Evolutionary conservation across 139 green algal species (phyloP).

Genomic region (Coccomyxa sp.): DNA sequence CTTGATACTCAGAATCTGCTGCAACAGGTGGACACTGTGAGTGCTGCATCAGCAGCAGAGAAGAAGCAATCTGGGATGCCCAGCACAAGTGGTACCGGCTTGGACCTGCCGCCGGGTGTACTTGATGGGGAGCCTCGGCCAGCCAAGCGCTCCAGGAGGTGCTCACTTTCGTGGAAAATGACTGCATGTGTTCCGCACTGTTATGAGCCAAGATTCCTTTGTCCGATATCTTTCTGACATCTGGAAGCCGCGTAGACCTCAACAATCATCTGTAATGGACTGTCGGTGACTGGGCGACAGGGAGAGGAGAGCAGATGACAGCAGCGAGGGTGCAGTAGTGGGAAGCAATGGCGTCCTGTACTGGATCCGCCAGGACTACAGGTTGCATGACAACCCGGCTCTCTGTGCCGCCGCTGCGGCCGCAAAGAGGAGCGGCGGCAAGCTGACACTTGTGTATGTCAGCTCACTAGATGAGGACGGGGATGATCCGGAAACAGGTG

Average conservation of each 20-base stretch:
- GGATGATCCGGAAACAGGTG: slow-evolving; percentile 13
- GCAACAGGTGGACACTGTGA: no score
- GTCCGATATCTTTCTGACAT: not conserved
- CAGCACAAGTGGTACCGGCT: not conserved
- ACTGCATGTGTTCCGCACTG: not conserved
- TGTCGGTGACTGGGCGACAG: not conserved
- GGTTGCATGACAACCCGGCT: slow-evolving; percentile 55
- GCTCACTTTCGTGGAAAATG: slow-evolving; percentile 4
- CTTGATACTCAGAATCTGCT: no score
- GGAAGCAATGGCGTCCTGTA: slow-evolving; percentile 17
- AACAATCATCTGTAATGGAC: not conserved
- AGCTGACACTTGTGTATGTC: slow-evolving; percentile 41
- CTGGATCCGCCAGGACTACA: slow-evolving; percentile 40
- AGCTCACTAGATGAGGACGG: slow-evolving; percentile 42
- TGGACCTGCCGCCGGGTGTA: not conserved
- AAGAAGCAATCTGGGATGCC: not conserved
- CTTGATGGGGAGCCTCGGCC: not conserved
- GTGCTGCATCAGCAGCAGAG: not conserved
- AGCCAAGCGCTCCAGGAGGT: slow-evolving; percentile 6
- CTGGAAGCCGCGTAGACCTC: not conserved
- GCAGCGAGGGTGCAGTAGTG: not conserved
- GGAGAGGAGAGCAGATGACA: not conserved
- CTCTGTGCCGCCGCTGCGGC: slow-evolving; percentile 29
- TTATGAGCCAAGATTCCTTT: not conserved
- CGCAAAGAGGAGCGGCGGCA: slow-evolving; percentile 21